A percentile compares a stretch with the other conserved stretches of the same genome.
phyloP scores from a whole-genome alignment of 23 red algal genomes.

The Gracilaria domingensis region DNA sequence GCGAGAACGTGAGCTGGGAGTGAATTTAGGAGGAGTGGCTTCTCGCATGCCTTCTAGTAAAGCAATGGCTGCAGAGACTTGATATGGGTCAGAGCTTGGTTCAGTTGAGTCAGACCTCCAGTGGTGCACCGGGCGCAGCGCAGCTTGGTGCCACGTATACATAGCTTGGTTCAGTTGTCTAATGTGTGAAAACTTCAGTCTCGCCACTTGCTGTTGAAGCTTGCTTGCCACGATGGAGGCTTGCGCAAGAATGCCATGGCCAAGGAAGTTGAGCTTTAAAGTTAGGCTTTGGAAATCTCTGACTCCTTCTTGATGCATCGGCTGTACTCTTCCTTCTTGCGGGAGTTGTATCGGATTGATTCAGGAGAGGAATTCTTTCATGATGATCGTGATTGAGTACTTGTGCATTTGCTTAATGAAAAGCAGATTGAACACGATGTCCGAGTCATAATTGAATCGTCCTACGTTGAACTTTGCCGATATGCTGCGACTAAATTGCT shows the following conservation, averaged over 20 bases:
- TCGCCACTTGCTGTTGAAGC: background rate
- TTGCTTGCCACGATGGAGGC: background rate
- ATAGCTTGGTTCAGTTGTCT: conserved; percentile 9
- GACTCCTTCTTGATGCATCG: background rate
- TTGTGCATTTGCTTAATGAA: background rate
- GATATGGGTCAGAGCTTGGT: conserved; percentile 4
- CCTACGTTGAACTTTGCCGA: background rate
- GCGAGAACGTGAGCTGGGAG: background rate
- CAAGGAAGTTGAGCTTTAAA: background rate
- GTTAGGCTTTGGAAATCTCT: background rate
- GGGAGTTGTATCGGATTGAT: background rate
- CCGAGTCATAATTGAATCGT: background rate
- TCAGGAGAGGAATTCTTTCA: background rate
- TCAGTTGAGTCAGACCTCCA: no score
- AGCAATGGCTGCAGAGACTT: background rate
- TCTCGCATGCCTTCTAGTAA: background rate
- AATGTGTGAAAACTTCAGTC: background rate
- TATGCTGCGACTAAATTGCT: background rate
- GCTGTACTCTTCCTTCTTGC: background rate
- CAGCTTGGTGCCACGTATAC: no score
- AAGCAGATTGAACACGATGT: conserved; percentile 18
- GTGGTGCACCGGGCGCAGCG: no score
- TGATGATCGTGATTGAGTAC: background rate
- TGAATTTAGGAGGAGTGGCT: background rate
- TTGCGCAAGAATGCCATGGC: background rate